Evolutionary conservation across 106 monocot genomes (phyloP), one percentile per base, ranked within the genome.

Genomic region (Dendrobium nobile): DNA sequence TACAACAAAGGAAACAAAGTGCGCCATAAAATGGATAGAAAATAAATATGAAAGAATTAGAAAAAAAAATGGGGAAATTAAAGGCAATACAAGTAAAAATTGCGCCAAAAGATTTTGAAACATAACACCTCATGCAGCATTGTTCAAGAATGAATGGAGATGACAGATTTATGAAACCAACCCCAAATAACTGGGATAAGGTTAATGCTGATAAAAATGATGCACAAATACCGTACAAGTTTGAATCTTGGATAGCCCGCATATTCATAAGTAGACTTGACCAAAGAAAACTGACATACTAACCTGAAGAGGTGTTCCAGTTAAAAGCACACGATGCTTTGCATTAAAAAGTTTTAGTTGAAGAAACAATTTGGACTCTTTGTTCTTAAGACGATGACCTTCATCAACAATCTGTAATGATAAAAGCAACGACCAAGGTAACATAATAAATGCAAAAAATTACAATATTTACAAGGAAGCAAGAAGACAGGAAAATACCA

Each of bases 271-370:
- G 37, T 65, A 70, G 70, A 70, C 16, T 70, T 37, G 10, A 37
- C 33, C 3, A 37, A 70, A 70, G 33, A 17, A 42, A 47, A 75
- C 37, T n/a, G 51, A 13, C 5, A 72, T 19, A 61, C 47, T 16
- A 82, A 99, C 99, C 99, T 99, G 99, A 87, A 99, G 92, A 54
- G 99, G 99, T 5, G 95, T 99, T 82, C 99, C 95, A 68, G 99
- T 99, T 72, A 99, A 80, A 77, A 99, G 93, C 79, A 99, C 93
- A 40, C 99, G 99, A 72, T 99, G 99, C 77, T 90, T 88, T 37
- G 99, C 86, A 44, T 88, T 77, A 88, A 87, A 99, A 76, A 93
- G 93, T 79, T 90, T 95, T 41, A 99, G 82, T 73, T 92, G 90
- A 87, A 88, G 81, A 87, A 99, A 99, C 83, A 99, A 86, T 83